Conservation (phyloP, 2,329 filamentous ascomycete species). For the Lecanoromycetidae sp. region DNA sequence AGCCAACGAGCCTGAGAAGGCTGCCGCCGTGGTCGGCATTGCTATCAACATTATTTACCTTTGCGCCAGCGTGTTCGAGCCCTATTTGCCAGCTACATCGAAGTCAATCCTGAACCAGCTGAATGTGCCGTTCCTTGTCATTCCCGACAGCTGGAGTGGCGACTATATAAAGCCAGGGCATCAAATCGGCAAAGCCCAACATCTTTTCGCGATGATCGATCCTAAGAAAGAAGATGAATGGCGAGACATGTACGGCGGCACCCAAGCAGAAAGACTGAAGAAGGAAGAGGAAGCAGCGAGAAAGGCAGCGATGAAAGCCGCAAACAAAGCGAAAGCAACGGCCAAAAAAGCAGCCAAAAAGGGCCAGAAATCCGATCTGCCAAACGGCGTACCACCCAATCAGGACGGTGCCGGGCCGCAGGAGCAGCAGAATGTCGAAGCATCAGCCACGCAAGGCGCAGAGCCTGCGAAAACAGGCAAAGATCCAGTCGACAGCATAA, state of each 20-base stretch:
- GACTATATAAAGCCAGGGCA: conserved; percentile 55
- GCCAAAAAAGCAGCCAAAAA: conserved; percentile 36
- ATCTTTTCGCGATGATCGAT: conserved; percentile 75
- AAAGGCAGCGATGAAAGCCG: conserved; percentile 33
- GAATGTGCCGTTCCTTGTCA: conserved; percentile 44
- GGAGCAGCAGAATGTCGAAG: conserved; percentile 22
- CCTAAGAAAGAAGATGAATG: conserved; percentile 72
- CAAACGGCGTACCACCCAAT: too few relatives aligned
- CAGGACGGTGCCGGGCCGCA: too few relatives aligned
- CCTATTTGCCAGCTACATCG: conserved; percentile 75
- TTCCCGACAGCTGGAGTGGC: conserved; percentile 57
- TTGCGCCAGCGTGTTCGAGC: conserved; percentile 48
- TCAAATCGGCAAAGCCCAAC: conserved; percentile 65
- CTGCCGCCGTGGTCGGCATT: conserved; percentile 39
- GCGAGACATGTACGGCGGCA: conserved; percentile 62
- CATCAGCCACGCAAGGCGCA: conserved; percentile 12
- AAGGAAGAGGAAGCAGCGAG: conserved; percentile 55
- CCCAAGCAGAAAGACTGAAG: conserved; percentile 53
- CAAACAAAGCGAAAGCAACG: conserved; percentile 35
- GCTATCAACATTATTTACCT: conserved; percentile 41
- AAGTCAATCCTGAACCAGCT: conserved; percentile 68
- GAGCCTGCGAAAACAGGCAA: conserved; percentile 1
- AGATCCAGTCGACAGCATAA: conserved; percentile 16
- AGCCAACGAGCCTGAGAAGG: conserved; percentile 36
- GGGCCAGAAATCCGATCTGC: conserved; percentile 25